These are phyloP conservation scores for Pleurotus giganteus DNA, from an alignment of 768 basidiomycete genomes.

Conservation along the genomic window DNA sequence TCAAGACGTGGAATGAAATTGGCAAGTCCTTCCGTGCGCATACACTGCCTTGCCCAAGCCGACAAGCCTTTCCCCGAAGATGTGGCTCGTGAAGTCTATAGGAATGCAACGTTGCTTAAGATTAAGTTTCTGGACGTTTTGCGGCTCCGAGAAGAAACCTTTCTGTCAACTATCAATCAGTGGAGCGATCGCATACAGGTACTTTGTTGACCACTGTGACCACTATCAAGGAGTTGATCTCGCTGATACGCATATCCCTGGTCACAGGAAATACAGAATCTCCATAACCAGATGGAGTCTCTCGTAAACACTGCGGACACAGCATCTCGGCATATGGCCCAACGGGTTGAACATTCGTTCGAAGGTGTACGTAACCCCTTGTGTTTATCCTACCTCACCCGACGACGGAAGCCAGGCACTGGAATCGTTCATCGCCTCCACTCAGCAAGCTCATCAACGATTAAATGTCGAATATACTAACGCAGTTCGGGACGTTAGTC, in stretches of 20 bases:
- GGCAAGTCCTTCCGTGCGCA: conserved; percentile 37
- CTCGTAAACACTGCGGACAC: neutral
- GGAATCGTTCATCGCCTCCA: neutral
- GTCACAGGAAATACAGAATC: conserved; percentile 26
- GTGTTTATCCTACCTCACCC: too few species aligned
- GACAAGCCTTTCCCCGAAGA: conserved; percentile 33
- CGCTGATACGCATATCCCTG: neutral
- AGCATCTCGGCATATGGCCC: neutral
- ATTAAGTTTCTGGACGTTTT: conserved; percentile 46
- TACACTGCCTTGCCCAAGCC: conserved; percentile 8
- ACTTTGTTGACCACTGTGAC: neutral
- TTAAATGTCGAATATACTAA: too few species aligned
- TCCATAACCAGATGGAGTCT: conserved; percentile 13
- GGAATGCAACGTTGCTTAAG: conserved; percentile 62
- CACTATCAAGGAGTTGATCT: conserved; percentile 1
- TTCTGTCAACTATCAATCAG: conserved; percentile 23
- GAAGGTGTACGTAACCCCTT: too few species aligned
- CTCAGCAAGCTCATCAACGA: too few species aligned
- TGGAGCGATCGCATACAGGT: conserved; percentile 30
- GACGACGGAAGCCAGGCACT: too few species aligned
- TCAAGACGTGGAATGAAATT: conserved; percentile 71
- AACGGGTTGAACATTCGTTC: neutral
- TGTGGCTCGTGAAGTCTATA: conserved; percentile 63
- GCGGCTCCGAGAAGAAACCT: conserved; percentile 38
- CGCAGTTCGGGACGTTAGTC: too few species aligned